These are phyloP conservation scores for Coccomyxa sp. DNA, from an alignment of 139 green algal genomes.

Conservation along the genomic window DNA sequence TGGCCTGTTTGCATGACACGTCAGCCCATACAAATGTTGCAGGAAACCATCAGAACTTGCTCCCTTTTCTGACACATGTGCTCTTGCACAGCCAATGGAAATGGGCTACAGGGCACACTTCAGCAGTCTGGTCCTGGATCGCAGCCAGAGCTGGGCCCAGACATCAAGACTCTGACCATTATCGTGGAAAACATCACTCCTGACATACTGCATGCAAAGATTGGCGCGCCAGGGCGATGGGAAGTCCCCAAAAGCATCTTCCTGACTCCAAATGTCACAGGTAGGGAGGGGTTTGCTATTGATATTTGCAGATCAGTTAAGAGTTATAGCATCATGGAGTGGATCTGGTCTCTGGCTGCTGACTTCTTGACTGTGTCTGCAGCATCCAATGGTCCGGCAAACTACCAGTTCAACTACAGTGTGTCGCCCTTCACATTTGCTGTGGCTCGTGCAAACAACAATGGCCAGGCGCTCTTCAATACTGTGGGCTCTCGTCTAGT, in stretches of 20 bases:
- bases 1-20: neutral
- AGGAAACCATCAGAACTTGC: neutral
- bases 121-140: constrained; percentile 4
- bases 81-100: neutral
- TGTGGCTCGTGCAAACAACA: neutral
- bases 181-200: neutral
- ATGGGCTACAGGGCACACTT: constrained; percentile 3
- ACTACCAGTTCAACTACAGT: constrained; percentile 6
- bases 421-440: constrained; percentile 16
- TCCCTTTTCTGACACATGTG: neutral
- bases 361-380: neutral
- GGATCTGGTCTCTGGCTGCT: neutral
- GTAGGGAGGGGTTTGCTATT: neutral
- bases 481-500: constrained; percentile 20
- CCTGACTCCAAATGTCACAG: neutral
- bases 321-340: neutral
- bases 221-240: constrained; percentile 19
- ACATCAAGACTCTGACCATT: constrained; percentile 5
- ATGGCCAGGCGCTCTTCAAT: constrained; percentile 15
- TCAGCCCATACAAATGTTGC: neutral
- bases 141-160: constrained; percentile 20
- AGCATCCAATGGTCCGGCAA: neutral
- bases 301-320: neutral
- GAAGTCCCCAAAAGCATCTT: constrained; percentile 21
- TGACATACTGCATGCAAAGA: constrained; percentile 9